phyloP scores from a whole-genome alignment of 345 rosid genomes.

The Corchorus capsularis region DNA sequence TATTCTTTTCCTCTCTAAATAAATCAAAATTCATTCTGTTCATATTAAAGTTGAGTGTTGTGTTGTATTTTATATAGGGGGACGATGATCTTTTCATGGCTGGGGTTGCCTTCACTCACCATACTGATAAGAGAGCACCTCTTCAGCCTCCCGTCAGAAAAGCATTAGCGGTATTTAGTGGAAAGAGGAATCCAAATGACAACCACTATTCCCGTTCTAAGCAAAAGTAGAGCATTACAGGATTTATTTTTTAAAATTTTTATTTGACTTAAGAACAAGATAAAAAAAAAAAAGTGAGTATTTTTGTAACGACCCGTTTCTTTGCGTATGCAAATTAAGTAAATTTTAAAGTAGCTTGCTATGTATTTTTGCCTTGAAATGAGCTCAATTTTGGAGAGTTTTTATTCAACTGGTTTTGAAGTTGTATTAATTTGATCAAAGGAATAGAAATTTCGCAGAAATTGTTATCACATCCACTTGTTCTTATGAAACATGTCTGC shows the following conservation, averaged over 20 bases:
- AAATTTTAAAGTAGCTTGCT: neutral
- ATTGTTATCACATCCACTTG: too few species aligned
- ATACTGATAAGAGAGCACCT: slow-evolving; percentile 58
- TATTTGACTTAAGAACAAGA: neutral
- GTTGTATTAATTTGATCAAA: neutral
- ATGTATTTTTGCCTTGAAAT: neutral
- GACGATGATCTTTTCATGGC: slow-evolving; percentile 57
- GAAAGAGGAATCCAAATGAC: slow-evolving; percentile 94
- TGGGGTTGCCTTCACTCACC: slow-evolving; percentile 63
- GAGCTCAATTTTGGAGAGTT: slow-evolving; percentile 1
- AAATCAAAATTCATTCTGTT: neutral
- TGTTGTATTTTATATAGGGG: slow-evolving; percentile 44
- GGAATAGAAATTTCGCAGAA: too few species aligned
- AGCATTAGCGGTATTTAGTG: slow-evolving; percentile 82
- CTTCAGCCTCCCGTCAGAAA: slow-evolving; percentile 82
- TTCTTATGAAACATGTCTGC: too few species aligned
- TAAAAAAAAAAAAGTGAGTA: neutral
- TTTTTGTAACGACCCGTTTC: neutral
- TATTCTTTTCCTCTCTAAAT: neutral
- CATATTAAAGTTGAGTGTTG: slow-evolving; percentile 1
- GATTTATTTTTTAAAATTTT: neutral
- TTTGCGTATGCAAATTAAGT: neutral
- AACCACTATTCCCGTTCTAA: slow-evolving; percentile 82
- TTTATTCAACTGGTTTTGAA: neutral
- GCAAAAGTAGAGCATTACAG: slow-evolving; percentile 25